These are phyloP conservation scores for Talaromyces verruculosus DNA, from an alignment of 2,329 filamentous ascomycete genomes.

Conservation along the genomic window DNA sequence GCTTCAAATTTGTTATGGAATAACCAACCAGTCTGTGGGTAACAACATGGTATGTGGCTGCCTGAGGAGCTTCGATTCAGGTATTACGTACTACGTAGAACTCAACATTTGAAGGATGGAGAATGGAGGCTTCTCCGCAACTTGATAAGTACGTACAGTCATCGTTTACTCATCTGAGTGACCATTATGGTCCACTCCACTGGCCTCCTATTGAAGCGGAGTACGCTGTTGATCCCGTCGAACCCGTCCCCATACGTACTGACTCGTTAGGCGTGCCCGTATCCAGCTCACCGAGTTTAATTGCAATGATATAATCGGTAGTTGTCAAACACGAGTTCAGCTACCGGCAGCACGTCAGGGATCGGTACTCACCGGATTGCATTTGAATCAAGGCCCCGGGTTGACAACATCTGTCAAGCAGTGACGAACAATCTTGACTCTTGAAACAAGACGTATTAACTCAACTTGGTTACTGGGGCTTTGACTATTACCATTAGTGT, in stretches of 20 bases:
- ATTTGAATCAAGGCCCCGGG: neutral
- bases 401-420: neutral
- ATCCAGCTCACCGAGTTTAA: constrained; percentile 5
- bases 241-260: neutral
- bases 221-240: neutral
- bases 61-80: neutral
- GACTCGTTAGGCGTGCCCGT: neutral
- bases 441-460: neutral
- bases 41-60: neutral
- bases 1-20: neutral
- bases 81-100: neutral
- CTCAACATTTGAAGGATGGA: neutral
- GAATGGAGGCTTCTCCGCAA: neutral
- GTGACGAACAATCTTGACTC: neutral
- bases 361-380: constrained; percentile 3
- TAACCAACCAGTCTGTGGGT: neutral
- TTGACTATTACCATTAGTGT: neutral
- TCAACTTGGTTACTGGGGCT: neutral
- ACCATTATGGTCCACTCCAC: neutral
- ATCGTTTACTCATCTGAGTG: neutral
- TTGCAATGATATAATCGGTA: constrained; percentile 1
- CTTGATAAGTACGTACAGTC: neutral
- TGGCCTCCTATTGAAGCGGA: neutral
- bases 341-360: constrained; percentile 1
- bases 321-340: constrained; percentile 1